These are phyloP conservation scores for Kodamaea suecica DNA, from an alignment of 1,139 yeast species.

Conservation along the genomic window DNA sequence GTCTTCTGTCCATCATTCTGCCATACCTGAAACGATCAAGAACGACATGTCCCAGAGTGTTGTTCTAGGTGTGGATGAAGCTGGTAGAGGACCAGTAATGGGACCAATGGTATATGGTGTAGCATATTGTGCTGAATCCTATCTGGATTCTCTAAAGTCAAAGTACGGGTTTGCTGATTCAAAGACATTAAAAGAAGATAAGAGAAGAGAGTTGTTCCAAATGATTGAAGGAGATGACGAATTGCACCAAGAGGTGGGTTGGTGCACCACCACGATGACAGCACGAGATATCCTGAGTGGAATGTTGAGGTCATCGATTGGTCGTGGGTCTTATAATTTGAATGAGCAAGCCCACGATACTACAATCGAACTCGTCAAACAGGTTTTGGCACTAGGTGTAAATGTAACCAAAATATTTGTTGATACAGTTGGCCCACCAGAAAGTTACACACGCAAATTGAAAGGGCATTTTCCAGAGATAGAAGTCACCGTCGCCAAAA, in stretches of 20 bases:
- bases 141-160: conserved; percentile 48
- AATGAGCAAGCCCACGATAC: conserved; percentile 97
- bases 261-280: conserved; percentile 83
- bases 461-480: conserved; percentile 65
- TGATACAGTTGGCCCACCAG: conserved; percentile 97
- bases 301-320: conserved; percentile 63
- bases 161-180: conserved; percentile 89
- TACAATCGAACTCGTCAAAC: conserved; percentile 72
- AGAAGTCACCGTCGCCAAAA: conserved; percentile 83
- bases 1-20: conserved; percentile 36
- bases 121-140: conserved; percentile 65
- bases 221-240: conserved; percentile 44
- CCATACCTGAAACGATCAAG: conserved; percentile 24
- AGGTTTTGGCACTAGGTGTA: conserved; percentile 58
- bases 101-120: conserved; percentile 98
- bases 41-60: conserved; percentile 22
- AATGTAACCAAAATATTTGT: conserved; percentile 71
- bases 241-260: conserved; percentile 65
- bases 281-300: conserved; percentile 86
- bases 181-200: conserved; percentile 73
- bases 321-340: conserved; percentile 65
- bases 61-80: conserved; percentile 92
- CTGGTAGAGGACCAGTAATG: conserved; percentile 96
- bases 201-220: conserved; percentile 59
- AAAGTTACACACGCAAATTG: conserved; percentile 73